Evolutionary conservation across 305 asterid species (phyloP).

Genomic region (Andrographis paniculata): DNA sequence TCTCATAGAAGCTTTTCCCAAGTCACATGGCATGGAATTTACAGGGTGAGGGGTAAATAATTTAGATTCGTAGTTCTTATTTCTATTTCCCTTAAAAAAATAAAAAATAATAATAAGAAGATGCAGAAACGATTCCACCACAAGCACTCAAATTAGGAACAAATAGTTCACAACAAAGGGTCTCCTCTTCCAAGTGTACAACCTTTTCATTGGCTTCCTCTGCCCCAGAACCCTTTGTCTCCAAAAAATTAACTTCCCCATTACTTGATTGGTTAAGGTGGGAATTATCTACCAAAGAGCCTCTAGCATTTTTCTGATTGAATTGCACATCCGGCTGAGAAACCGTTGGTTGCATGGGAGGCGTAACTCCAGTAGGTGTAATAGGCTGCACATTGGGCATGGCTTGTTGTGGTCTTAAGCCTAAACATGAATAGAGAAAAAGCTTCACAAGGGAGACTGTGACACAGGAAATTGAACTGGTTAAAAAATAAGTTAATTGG

Average conservation of each 20-base stretch:
- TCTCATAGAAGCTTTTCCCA: neutral
- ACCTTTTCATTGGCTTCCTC: slow-evolving; percentile 59
- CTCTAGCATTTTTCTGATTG: slow-evolving; percentile 44
- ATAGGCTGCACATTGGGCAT: slow-evolving; percentile 44
- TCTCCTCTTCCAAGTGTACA: neutral
- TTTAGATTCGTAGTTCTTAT: too few species aligned
- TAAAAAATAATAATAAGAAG: slow-evolving; percentile 13
- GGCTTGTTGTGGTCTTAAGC: slow-evolving; percentile 61
- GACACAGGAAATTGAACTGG: slow-evolving; percentile 15
- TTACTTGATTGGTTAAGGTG: slow-evolving; percentile 42
- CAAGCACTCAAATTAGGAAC: slow-evolving; percentile 1
- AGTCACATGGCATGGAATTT: slow-evolving; percentile 8
- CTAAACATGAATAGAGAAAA: slow-evolving; percentile 31
- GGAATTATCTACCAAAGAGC: slow-evolving; percentile 37
- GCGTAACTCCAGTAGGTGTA: slow-evolving; percentile 52
- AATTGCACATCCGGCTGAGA: slow-evolving; percentile 64
- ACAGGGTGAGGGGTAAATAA: slow-evolving; percentile 10
- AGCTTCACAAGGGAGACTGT: slow-evolving; percentile 12
- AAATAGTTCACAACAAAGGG: neutral
- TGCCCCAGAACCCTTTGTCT: slow-evolving; percentile 36
- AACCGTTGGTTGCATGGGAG: slow-evolving; percentile 45
- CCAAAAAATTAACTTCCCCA: slow-evolving; percentile 40
- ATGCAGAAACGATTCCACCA: slow-evolving; percentile 8
- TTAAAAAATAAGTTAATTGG: slow-evolving; percentile 15
- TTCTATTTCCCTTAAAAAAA: too few species aligned